Percentiles rank a stretch among this genome's conserved stretches.
Evolutionary conservation across 768 basidiomycete species (phyloP).

Genomic region (Rickenella mellea): DNA sequence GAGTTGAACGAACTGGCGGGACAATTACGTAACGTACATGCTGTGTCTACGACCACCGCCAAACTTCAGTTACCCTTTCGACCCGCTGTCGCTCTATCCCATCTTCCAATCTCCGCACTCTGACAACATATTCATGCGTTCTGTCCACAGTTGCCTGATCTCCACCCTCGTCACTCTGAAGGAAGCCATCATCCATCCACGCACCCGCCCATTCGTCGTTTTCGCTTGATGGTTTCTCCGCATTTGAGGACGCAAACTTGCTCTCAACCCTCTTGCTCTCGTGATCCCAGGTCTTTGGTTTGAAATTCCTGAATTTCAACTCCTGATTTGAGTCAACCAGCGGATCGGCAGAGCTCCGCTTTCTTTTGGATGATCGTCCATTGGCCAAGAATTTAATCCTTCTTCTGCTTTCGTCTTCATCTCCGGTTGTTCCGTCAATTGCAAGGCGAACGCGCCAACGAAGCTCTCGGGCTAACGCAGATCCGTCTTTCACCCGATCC

Average conservation of each 20-base stretch:
- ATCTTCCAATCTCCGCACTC: slow-evolving; percentile 43
- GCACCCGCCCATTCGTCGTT: slow-evolving; percentile 32
- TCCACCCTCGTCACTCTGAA: slow-evolving; percentile 10
- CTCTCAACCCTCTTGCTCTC: no score
- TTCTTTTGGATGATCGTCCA: slow-evolving; percentile 19
- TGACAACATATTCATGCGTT: slow-evolving; percentile 41
- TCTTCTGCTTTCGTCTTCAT: slow-evolving; percentile 33
- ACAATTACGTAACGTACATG: no score
- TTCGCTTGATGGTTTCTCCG: slow-evolving; percentile 28
- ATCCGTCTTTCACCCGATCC: slow-evolving; percentile 76
- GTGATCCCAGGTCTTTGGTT: slow-evolving; percentile 57
- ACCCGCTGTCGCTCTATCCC: slow-evolving; percentile 66
- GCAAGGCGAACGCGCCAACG: slow-evolving; percentile 71
- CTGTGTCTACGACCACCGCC: no score
- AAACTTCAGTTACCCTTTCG: slow-evolving; percentile 58
- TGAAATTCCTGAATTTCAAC: slow-evolving; percentile 53
- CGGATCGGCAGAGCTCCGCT: slow-evolving; percentile 11
- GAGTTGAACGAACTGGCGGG: no score
- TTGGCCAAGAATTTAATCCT: slow-evolving; percentile 10
- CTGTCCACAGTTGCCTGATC: slow-evolving; percentile 30
- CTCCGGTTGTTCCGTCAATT: slow-evolving; percentile 55
- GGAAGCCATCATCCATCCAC: slow-evolving; percentile 30
- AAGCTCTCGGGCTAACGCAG: slow-evolving; percentile 74
- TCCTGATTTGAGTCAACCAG: slow-evolving; percentile 10
- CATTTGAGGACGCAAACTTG: slow-evolving; percentile 32